Conservation (phyloP, 345 rosid genomes). For the Carallia pectinifolia region DNA sequence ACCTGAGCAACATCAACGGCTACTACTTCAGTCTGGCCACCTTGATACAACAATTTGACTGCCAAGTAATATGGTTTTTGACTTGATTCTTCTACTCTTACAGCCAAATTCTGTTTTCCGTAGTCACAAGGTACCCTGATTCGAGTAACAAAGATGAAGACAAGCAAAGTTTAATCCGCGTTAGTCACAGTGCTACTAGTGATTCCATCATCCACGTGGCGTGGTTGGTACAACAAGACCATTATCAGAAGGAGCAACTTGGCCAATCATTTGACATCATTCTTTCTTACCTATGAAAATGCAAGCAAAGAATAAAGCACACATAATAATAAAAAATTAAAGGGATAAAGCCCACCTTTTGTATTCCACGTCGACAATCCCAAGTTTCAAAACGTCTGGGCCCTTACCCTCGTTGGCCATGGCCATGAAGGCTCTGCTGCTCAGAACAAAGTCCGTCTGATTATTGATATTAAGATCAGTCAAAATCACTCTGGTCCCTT, state of each 20-base stretch:
- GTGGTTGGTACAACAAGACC: constrained; percentile 7
- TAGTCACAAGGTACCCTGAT: constrained; percentile 83
- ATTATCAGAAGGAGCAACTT: not conserved
- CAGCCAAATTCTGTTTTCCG: constrained; percentile 58
- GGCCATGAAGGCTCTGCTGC: constrained; percentile 75
- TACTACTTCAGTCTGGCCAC: constrained; percentile 92
- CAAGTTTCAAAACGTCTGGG: constrained; percentile 48
- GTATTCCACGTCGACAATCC: constrained; percentile 67
- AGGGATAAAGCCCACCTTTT: constrained; percentile 44
- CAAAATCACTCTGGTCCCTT: constrained; percentile 62
- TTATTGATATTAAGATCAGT: constrained; percentile 69
- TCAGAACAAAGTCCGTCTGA: constrained; percentile 72
- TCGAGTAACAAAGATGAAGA: not conserved
- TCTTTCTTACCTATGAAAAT: no score
- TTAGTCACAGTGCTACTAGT: not conserved
- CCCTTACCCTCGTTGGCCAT: constrained; percentile 66
- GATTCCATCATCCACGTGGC: not conserved
- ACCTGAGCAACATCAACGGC: constrained; percentile 71
- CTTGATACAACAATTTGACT: constrained; percentile 71
- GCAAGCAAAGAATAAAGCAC: no score
- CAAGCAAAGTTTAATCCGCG: not conserved
- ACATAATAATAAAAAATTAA: no score
- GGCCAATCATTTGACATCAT: no score
- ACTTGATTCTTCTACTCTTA: constrained; percentile 93
- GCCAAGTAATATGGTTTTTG: constrained; percentile 66